phyloP scores from a whole-genome alignment of 2,329 filamentous ascomycete genomes.

The Fusarium papillatum region DNA sequence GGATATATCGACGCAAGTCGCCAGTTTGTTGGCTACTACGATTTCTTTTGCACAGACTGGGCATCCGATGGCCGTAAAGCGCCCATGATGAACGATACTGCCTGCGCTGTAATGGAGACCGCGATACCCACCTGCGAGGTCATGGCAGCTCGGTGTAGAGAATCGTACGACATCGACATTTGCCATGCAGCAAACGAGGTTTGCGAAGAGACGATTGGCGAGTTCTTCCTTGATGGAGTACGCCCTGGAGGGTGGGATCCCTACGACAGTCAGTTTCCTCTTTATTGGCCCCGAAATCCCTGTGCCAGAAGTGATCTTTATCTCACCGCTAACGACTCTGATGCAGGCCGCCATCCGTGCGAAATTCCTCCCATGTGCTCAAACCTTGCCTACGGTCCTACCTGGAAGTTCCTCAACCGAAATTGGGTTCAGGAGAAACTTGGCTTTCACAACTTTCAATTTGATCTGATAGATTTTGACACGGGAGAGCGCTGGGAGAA shows the following conservation, averaged over 20 bases:
- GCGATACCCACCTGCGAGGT: constrained; percentile 26
- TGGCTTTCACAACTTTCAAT: constrained; percentile 12
- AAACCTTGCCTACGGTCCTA: constrained; percentile 10
- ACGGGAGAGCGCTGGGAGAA: constrained; percentile 22
- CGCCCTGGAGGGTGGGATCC: constrained; percentile 30
- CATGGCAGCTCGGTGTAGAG: constrained; percentile 3
- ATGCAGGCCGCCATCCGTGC: not conserved
- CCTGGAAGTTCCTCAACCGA: constrained; percentile 24
- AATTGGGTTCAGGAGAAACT: constrained; percentile 29
- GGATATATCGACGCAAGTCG: constrained; percentile 31
- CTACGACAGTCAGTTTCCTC: constrained; percentile 15
- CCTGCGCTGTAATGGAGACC: constrained; percentile 19
- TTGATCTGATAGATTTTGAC: constrained; percentile 21
- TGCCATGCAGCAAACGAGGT: constrained; percentile 25
- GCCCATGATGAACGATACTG: constrained; percentile 22
- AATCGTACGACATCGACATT: constrained; percentile 5
- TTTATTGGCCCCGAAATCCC: not conserved
- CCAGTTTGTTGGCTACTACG: constrained; percentile 27
- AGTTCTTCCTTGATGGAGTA: constrained; percentile 12
- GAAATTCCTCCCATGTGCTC: constrained; percentile 15
- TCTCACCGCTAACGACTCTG: not conserved
- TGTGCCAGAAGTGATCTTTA: not conserved
- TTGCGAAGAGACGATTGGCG: constrained; percentile 18
- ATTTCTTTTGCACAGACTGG: constrained; percentile 33
- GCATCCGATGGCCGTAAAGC: not conserved